Evolutionary conservation across 495 filamentous ascomycete genomes (phyloP).

Genomic region (Penicillium herquei): DNA sequence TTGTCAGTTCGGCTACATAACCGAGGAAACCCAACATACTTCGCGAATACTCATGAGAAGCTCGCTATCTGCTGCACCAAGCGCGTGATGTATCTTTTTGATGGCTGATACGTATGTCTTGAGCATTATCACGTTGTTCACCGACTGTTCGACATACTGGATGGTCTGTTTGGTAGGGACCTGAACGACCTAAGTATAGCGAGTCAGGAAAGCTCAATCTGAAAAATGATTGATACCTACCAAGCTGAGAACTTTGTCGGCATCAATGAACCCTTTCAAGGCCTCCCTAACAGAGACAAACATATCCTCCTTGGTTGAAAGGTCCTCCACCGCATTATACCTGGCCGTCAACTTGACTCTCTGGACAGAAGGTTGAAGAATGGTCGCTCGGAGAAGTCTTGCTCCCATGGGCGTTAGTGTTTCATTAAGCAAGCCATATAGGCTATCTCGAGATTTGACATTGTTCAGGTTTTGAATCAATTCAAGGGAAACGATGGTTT

Average conservation of each 20-base stretch:
- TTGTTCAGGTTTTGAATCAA: conserved; percentile 84
- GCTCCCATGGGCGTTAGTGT: conserved; percentile 87
- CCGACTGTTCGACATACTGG: conserved; percentile 68
- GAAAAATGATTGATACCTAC: not conserved
- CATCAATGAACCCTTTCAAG: conserved; percentile 67
- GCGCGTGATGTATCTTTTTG: conserved; percentile 62
- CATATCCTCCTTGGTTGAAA: conserved; percentile 82
- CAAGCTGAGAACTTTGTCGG: conserved; percentile 38
- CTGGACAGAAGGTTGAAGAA: conserved; percentile 87
- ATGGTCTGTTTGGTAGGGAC: conserved; percentile 65
- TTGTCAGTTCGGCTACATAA: not conserved
- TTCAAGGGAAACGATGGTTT: conserved; percentile 81
- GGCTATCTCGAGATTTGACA: conserved; percentile 68
- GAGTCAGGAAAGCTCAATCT: conserved; percentile 10
- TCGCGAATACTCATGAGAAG: conserved; percentile 65
- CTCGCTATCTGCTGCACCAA: conserved; percentile 62
- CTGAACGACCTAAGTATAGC: conserved; percentile 57
- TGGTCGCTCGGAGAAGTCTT: conserved; percentile 73
- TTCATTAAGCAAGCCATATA: conserved; percentile 82
- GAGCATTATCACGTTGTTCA: conserved; percentile 85
- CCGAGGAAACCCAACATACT: conserved; percentile 29
- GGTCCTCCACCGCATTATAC: conserved; percentile 81
- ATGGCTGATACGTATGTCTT: conserved; percentile 75
- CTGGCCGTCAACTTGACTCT: conserved; percentile 58
- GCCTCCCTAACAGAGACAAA: conserved; percentile 75